Evolutionary conservation across 2,329 filamentous ascomycete genomes (phyloP).

Genomic region (Fusarium musae): DNA sequence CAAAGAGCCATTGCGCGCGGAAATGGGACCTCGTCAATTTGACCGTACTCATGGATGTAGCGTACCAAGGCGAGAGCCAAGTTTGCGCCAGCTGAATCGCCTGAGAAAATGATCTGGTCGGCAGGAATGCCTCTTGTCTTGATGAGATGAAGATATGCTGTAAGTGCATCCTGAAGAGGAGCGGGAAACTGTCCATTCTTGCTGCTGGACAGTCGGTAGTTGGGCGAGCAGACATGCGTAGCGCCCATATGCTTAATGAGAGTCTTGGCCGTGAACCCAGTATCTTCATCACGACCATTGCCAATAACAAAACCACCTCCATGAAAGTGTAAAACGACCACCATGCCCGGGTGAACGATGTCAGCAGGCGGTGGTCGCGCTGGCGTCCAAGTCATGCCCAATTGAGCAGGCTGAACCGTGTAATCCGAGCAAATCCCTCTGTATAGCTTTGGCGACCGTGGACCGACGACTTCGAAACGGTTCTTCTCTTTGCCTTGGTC

Average conservation of each 20-base stretch:
- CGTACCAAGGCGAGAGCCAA: constrained; percentile 28
- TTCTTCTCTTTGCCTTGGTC: constrained; percentile 25
- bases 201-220: constrained; percentile 36
- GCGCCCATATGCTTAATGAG: constrained; percentile 31
- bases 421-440: constrained; percentile 14
- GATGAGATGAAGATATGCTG: constrained; percentile 24
- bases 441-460: constrained; percentile 31
- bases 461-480: constrained; percentile 28
- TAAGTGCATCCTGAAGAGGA: constrained; percentile 36
- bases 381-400: constrained; percentile 40
- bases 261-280: constrained; percentile 23
- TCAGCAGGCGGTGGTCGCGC: constrained; percentile 23
- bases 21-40: constrained; percentile 20
- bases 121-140: constrained; percentile 22
- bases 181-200: constrained; percentile 32
- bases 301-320: constrained; percentile 37
- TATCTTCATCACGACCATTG: constrained; percentile 36
- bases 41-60: constrained; percentile 33
- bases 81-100: constrained; percentile 37
- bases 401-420: constrained; percentile 2
- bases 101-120: constrained; percentile 27
- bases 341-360: constrained; percentile 13
- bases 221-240: constrained; percentile 38
- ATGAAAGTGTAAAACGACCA: constrained; percentile 33
- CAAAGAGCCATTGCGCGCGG: constrained; percentile 32